phyloP scores from a whole-genome alignment of 116 monocot species.

The Dioscorea cayenensis region DNA sequence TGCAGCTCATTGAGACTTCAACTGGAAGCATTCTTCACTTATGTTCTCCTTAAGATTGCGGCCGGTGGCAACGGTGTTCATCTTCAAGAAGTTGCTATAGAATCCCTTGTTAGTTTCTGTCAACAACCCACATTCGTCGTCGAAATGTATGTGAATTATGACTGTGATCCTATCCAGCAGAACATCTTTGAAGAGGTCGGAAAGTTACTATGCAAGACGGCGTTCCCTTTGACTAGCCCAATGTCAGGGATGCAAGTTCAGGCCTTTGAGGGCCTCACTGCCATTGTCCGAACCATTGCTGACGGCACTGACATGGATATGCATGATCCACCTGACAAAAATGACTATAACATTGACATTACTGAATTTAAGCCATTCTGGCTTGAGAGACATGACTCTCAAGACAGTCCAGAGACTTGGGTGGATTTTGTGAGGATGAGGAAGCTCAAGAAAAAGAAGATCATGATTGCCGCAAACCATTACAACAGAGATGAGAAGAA shows the following conservation, averaged over 20 bases:
- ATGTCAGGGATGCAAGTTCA: slow-evolving; percentile 63
- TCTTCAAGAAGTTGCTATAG: slow-evolving; percentile 82
- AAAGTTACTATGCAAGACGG: slow-evolving; percentile 67
- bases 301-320: slow-evolving; percentile 33
- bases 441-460: slow-evolving; percentile 74
- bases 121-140: slow-evolving; percentile 60
- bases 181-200: slow-evolving; percentile 73
- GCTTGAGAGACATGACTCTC: slow-evolving; percentile 29
- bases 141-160: slow-evolving; percentile 87
- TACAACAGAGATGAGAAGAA: slow-evolving; percentile 88
- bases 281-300: slow-evolving; percentile 55
- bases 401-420: slow-evolving; percentile 37
- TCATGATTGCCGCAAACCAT: slow-evolving; percentile 69
- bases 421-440: slow-evolving; percentile 60
- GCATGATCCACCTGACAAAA: slow-evolving; percentile 8
- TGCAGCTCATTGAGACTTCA: slow-evolving; percentile 65
- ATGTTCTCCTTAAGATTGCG: slow-evolving; percentile 46
- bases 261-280: slow-evolving; percentile 68
- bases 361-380: slow-evolving; percentile 60
- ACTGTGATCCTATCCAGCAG: slow-evolving; percentile 61
- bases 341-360: slow-evolving; percentile 37
- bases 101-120: slow-evolving; percentile 69
- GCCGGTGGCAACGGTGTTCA: slow-evolving; percentile 20
- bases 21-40: slow-evolving; percentile 81
- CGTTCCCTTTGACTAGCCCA: slow-evolving; percentile 39